phyloP scores from a whole-genome alignment of 2,329 filamentous ascomycete species.

The Corynespora cassiicola region DNA sequence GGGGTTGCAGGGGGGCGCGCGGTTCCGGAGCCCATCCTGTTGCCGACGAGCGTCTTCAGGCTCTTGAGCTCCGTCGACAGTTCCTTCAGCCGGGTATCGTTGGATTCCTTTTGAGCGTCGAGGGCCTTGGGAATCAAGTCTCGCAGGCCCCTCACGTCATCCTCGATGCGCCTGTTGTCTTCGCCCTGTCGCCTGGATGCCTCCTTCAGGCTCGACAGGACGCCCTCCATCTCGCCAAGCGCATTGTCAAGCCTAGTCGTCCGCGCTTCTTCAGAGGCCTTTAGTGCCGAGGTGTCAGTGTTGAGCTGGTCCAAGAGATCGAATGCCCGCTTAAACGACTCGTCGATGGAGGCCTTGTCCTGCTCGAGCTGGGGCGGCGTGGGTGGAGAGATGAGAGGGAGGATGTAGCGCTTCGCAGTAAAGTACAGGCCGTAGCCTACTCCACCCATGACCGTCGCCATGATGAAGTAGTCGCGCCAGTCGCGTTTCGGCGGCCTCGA shows the following conservation, averaged over 20 bases:
- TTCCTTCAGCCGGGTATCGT: conserved; percentile 82
- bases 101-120: conserved; percentile 83
- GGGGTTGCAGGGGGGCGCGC: conserved; percentile 30
- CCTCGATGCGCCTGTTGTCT: conserved; percentile 82
- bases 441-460: conserved; percentile 93
- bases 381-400: conserved; percentile 88
- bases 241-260: conserved; percentile 84
- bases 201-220: conserved; percentile 81
- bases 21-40: conserved; percentile 57
- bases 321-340: conserved; percentile 92
- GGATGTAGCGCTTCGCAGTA: conserved; percentile 87
- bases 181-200: conserved; percentile 83
- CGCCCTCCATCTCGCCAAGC: conserved; percentile 81
- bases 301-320: conserved; percentile 88
- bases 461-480: conserved; percentile 99
- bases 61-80: conserved; percentile 88
- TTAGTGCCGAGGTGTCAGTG: conserved; percentile 87
- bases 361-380: conserved; percentile 93
- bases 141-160: conserved; percentile 83
- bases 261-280: conserved; percentile 82
- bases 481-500: conserved; percentile 73
- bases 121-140: conserved; percentile 88
- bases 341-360: conserved; percentile 91
- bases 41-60: conserved; percentile 83
- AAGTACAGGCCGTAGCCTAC: conserved; percentile 89